Conservation (phyloP, 2,329 filamentous ascomycete genomes). For the Scedosporium minutisporum region DNA sequence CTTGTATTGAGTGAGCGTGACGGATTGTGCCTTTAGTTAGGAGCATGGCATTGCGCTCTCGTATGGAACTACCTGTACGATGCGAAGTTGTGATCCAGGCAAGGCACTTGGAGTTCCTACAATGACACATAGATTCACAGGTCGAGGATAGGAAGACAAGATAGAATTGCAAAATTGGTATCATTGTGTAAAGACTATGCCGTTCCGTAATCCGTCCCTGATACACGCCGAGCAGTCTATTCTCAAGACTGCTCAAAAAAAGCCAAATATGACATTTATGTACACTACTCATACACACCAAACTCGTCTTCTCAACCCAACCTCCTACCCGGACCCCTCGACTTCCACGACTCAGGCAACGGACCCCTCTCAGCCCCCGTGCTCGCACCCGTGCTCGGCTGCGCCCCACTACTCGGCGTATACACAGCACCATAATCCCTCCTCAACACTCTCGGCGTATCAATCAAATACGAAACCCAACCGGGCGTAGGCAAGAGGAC, state of each 20-base stretch:
- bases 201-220: neutral
- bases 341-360: constrained; percentile 54
- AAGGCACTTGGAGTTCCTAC: too few species aligned
- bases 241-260: neutral
- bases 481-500: constrained; percentile 68
- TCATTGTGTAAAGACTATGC: neutral
- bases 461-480: constrained; percentile 60
- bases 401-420: constrained; percentile 8
- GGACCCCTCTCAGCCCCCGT: constrained; percentile 36
- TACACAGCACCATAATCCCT: constrained; percentile 6
- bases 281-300: neutral
- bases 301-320: constrained; percentile 36
- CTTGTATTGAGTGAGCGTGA: too few species aligned
- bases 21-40: too few species aligned
- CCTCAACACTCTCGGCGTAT: constrained; percentile 20
- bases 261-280: neutral
- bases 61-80: too few species aligned
- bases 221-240: neutral
- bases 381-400: constrained; percentile 23
- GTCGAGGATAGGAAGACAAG: neutral
- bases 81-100: too few species aligned
- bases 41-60: too few species aligned
- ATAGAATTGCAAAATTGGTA: neutral
- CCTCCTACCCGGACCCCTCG: constrained; percentile 51
- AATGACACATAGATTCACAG: neutral